Evolutionary conservation across 225 moss, liverwort and hornwort species (phyloP).

Genomic region (Pleurozium schreberi): DNA sequence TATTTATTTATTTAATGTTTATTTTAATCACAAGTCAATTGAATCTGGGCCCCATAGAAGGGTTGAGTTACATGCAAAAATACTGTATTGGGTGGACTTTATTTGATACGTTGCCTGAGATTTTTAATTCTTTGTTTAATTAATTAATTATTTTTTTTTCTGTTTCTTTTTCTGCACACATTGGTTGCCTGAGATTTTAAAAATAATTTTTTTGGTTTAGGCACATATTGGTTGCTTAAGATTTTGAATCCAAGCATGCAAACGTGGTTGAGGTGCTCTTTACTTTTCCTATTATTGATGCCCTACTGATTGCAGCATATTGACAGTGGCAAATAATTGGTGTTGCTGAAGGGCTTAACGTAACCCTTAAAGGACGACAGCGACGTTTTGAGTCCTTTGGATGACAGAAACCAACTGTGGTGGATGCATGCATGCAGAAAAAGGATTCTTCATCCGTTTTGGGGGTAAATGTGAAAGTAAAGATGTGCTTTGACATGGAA

Average conservation of each 20-base stretch:
- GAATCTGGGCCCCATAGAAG: no score
- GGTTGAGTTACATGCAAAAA: neutral
- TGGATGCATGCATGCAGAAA: no score
- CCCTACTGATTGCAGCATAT: neutral
- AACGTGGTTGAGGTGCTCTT: neutral
- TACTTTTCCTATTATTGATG: neutral
- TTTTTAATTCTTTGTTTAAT: no score
- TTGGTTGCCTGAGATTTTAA: neutral
- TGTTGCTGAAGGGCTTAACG: neutral
- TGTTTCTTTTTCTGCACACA: neutral
- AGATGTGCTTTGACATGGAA: no score
- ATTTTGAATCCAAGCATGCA: neutral
- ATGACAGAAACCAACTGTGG: no score
- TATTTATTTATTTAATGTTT: neutral
- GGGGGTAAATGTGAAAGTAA: no score
- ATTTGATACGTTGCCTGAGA: neutral
- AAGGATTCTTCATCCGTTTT: no score
- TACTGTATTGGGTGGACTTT: neutral
- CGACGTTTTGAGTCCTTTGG: no score
- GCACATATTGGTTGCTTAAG: neutral
- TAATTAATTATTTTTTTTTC: neutral
- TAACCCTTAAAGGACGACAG: no score
- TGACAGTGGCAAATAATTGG: constrained; percentile 1
- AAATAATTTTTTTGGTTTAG: neutral
- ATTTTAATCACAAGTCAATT: neutral